These are phyloP conservation scores for Fomitopsis pulvina DNA, from an alignment of 768 basidiomycete genomes.

Conservation along the genomic window DNA sequence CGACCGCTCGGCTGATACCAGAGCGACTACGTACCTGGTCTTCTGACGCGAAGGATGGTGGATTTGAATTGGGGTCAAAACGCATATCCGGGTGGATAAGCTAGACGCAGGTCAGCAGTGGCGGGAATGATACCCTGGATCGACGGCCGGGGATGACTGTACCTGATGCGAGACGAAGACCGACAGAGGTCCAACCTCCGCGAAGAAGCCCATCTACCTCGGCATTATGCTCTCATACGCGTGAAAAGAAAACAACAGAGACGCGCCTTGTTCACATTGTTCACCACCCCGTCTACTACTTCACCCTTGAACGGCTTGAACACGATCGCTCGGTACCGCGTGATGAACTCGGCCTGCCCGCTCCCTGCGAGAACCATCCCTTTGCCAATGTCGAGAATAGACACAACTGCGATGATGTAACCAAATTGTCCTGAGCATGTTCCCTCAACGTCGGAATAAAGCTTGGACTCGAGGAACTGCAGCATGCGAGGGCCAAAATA, in stretches of 20 bases:
- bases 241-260: neutral
- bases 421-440: constrained; percentile 95
- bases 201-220: constrained; percentile 94
- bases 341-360: constrained; percentile 94
- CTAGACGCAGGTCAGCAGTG: constrained; percentile 30
- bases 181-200: constrained; percentile 88
- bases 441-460: constrained; percentile 95
- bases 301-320: constrained; percentile 99
- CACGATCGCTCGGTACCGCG: constrained; percentile 91
- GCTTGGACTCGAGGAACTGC: constrained; percentile 85
- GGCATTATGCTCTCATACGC: neutral
- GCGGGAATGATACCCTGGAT: too few relatives aligned
- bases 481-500: constrained; percentile 97
- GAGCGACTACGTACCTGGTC: constrained; percentile 52
- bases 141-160: constrained; percentile 17
- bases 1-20: neutral
- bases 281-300: constrained; percentile 94
- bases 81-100: constrained; percentile 91
- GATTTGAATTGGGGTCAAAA: constrained; percentile 94
- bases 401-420: constrained; percentile 89
- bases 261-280: constrained; percentile 89
- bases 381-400: constrained; percentile 85
- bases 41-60: constrained; percentile 92
- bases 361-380: constrained; percentile 89
- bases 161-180: constrained; percentile 98